Conservation (phyloP, 148 eudicot species). For the Limonium bicolor region DNA sequence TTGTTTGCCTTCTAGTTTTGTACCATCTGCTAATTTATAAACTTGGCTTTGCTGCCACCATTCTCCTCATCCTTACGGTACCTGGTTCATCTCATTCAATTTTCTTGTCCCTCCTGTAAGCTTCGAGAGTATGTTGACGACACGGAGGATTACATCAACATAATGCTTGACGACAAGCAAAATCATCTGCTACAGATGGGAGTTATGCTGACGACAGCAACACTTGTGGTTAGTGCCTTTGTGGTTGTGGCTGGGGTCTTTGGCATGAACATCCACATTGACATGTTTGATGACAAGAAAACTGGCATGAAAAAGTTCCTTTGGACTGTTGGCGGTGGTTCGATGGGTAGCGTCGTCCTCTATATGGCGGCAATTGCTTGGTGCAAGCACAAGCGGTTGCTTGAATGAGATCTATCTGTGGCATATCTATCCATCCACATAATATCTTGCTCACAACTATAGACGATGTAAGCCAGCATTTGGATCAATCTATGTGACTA, state of each 20-base stretch:
- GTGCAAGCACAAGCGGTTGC: conserved; percentile 76
- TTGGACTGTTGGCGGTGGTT: conserved; percentile 82
- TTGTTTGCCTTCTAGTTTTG: too few species aligned
- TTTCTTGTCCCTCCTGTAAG: too few species aligned
- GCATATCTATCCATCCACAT: too few species aligned
- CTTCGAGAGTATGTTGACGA: conserved; percentile 95
- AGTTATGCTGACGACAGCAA: conserved; percentile 88
- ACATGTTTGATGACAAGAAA: conserved; percentile 22
- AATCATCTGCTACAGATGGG: conserved; percentile 99
- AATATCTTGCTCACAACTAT: too few species aligned
- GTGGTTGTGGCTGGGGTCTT: conserved; percentile 84
- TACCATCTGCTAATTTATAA: too few species aligned
- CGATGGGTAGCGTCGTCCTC: conserved; percentile 46
- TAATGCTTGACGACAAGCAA: conserved; percentile 96
- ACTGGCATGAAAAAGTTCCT: conserved; percentile 48
- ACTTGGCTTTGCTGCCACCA: too few species aligned
- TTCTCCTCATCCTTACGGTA: too few species aligned
- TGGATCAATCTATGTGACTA: too few species aligned
- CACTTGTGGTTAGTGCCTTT: conserved; percentile 74
- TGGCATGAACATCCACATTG: conserved; percentile 77
- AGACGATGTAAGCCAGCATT: too few species aligned
- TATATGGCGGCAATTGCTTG: conserved; percentile 79
- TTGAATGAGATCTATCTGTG: too few species aligned
- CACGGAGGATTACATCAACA: conserved; percentile 97
- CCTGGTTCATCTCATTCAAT: too few species aligned